Evolutionary conservation across 2,329 filamentous ascomycete genomes (phyloP).

Genomic region (Chrysosporium queenslandicum): DNA sequence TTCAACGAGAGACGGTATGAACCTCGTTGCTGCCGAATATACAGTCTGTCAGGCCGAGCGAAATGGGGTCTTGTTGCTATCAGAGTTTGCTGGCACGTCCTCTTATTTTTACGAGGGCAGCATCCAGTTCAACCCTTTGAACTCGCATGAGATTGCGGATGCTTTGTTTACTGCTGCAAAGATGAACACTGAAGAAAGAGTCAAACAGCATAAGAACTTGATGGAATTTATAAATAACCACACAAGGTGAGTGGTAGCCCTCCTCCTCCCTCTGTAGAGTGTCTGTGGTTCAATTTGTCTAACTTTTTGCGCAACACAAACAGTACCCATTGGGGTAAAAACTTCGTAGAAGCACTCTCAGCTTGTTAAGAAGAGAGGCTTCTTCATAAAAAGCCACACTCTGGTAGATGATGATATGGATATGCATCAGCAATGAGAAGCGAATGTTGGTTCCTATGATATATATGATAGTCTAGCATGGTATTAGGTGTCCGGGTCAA

Average conservation of each 20-base stretch:
- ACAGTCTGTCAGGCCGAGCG: conserved; percentile 79
- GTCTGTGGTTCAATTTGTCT: not conserved
- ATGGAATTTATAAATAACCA: conserved; percentile 87
- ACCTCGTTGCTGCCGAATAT: conserved; percentile 95
- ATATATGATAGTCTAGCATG: too few species aligned
- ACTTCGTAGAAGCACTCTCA: conserved; percentile 12
- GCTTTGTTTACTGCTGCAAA: conserved; percentile 78
- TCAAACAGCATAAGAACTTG: conserved; percentile 70
- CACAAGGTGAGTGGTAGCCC: conserved; percentile 53
- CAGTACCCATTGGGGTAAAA: conserved; percentile 15
- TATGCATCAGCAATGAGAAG: not conserved
- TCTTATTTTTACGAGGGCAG: conserved; percentile 72
- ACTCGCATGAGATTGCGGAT: conserved; percentile 81
- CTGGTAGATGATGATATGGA: not conserved
- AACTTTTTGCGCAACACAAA: not conserved
- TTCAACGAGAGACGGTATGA: conserved; percentile 92
- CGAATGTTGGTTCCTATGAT: not conserved
- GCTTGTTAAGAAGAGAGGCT: not conserved
- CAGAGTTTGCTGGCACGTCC: conserved; percentile 89
- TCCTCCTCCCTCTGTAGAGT: not conserved
- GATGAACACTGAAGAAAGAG: conserved; percentile 72
- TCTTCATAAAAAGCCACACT: not conserved
- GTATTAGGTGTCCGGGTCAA: too few species aligned
- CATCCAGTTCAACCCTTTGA: conserved; percentile 89
- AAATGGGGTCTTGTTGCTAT: conserved; percentile 84